A percentile compares a stretch with the other conserved stretches of the same genome.
These are phyloP conservation scores for Postia placenta DNA, from an alignment of 768 basidiomycete species.

Conservation along the genomic window DNA sequence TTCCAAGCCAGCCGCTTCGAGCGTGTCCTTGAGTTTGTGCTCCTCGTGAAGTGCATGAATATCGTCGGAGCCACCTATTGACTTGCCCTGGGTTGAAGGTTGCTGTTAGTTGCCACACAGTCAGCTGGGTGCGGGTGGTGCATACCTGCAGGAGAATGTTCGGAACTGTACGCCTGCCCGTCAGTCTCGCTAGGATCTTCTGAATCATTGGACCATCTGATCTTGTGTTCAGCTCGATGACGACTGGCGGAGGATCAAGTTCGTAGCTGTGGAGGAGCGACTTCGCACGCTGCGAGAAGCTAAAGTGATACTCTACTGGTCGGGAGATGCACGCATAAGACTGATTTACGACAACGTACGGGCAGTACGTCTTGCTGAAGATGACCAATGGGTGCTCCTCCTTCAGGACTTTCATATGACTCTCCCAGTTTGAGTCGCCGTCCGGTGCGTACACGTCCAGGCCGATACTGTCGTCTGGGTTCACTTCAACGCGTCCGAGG, in stretches of 20 bases:
- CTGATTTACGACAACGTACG: constrained; percentile 47
- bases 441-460: constrained; percentile 52
- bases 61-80: constrained; percentile 51
- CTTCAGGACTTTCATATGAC: constrained; percentile 36
- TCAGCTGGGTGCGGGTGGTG: not conserved
- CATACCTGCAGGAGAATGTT: constrained; percentile 60
- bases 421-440: constrained; percentile 36
- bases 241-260: constrained; percentile 55
- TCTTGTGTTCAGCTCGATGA: constrained; percentile 73
- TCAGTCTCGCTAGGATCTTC: constrained; percentile 57
- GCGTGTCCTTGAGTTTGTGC: constrained; percentile 34
- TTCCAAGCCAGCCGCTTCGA: constrained; percentile 42
- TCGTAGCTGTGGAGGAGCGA: constrained; percentile 54
- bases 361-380: constrained; percentile 83
- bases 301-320: constrained; percentile 21
- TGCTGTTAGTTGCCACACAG: too few species aligned
- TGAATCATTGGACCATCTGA: constrained; percentile 58
- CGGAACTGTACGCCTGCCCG: constrained; percentile 65
- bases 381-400: constrained; percentile 60
- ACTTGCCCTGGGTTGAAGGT: constrained; percentile 15
- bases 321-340: too few species aligned
- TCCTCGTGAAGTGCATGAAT: constrained; percentile 46
- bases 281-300: constrained; percentile 58
- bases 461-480: constrained; percentile 42
- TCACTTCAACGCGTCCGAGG: constrained; percentile 31